A percentile compares a stretch with the other conserved stretches of the same genome.
These are phyloP conservation scores for Serendipita indica DNA, from an alignment of 768 basidiomycete species.

Conservation along the genomic window DNA sequence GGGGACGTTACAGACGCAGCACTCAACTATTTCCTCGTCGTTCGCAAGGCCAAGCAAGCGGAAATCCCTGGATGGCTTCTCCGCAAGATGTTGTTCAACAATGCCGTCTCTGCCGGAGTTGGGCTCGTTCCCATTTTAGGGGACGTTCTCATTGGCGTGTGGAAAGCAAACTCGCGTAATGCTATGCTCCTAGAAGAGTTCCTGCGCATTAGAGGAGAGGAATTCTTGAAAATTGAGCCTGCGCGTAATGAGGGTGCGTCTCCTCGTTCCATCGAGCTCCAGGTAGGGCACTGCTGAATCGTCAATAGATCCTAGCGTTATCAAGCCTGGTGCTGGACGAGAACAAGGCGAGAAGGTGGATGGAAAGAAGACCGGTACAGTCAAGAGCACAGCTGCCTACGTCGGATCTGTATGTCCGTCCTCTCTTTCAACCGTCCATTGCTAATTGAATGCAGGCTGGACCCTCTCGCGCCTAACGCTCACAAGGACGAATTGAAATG, in stretches of 20 bases:
- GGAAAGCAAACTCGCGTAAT: constrained; percentile 82
- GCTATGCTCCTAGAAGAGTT: constrained; percentile 76
- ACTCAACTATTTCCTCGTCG: constrained; percentile 62
- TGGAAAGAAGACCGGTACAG: constrained; percentile 11
- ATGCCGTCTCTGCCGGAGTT: constrained; percentile 47
- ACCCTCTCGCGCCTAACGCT: too few species aligned
- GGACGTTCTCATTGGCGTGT: constrained; percentile 59
- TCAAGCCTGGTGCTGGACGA: constrained; percentile 43
- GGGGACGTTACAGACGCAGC: constrained; percentile 49
- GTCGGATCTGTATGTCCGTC: background rate
- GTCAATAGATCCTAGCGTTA: constrained; percentile 28
- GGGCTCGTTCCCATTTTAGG: constrained; percentile 57
- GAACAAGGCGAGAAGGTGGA: constrained; percentile 25
- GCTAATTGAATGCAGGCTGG: too few species aligned
- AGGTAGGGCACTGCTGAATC: constrained; percentile 3
- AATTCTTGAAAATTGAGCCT: constrained; percentile 36
- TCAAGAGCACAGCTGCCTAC: constrained; percentile 1
- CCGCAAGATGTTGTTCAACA: constrained; percentile 62
- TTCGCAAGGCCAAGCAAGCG: constrained; percentile 59
- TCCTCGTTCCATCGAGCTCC: background rate
- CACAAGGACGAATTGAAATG: too few species aligned
- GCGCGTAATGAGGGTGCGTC: constrained; percentile 17
- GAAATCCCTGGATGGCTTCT: constrained; percentile 57
- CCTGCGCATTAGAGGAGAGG: constrained; percentile 60
- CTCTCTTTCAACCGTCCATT: too few species aligned